phyloP scores from a whole-genome alignment of 2,329 filamentous ascomycete species.

The Nemania bipapillata region DNA sequence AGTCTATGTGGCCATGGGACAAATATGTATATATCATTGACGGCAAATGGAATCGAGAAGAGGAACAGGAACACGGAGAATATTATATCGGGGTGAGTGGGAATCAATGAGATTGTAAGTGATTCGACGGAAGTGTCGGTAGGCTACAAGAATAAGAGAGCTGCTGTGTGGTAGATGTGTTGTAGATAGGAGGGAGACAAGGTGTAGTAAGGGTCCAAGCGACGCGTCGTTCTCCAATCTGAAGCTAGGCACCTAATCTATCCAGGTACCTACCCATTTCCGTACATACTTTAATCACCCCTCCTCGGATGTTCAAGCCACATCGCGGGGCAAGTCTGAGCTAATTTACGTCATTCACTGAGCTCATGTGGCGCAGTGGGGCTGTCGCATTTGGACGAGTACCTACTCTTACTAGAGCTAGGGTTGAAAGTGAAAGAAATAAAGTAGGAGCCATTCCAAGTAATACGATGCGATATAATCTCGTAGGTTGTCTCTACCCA shows the following conservation, averaged over 20 bases:
- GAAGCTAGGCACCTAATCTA: background rate
- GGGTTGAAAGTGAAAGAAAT: background rate
- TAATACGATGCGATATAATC: too few relatives aligned
- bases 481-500: too few relatives aligned
- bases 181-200: slow-evolving; percentile 12
- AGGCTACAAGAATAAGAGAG: slow-evolving; percentile 10
- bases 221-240: slow-evolving; percentile 23
- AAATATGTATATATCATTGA: background rate
- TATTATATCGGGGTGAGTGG: background rate
- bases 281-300: too few relatives aligned
- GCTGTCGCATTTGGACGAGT: background rate
- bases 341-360: slow-evolving; percentile 30
- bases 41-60: background rate
- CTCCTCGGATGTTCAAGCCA: slow-evolving; percentile 27
- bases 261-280: slow-evolving; percentile 3
- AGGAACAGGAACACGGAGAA: background rate
- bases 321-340: slow-evolving; percentile 31
- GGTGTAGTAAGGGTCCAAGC: background rate
- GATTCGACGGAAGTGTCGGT: background rate
- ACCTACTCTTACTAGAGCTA: background rate
- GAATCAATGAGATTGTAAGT: background rate
- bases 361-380: slow-evolving; percentile 23
- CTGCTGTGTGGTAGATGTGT: slow-evolving; percentile 16
- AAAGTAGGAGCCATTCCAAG: too few relatives aligned
- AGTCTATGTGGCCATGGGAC: slow-evolving; percentile 32